Evolutionary conservation across 2,329 filamentous ascomycete genomes (phyloP), one percentile per base, ranked within the genome.

Genomic region (Pseudogymnoascus sp.): DNA sequence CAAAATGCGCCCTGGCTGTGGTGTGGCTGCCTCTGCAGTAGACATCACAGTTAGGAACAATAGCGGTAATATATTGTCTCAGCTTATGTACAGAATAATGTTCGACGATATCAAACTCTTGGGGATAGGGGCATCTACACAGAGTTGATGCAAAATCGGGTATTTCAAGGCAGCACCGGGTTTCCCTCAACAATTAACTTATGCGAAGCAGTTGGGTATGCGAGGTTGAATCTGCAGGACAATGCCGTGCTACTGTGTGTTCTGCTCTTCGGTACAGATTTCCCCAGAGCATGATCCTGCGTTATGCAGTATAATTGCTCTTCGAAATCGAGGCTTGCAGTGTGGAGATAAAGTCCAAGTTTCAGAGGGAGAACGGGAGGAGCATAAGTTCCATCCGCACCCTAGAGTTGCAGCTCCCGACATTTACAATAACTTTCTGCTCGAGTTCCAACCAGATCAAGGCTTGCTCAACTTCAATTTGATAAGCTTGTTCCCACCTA

Each of bases 121-220:
- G 10, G 68, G 68, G 68, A 70, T 59, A 67, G 68, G 12, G 68
- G 67, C 6, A 67, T 69, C 23, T 89, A 90, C 68, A 86, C 83
- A 56, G 85, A 90, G 67, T 71, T 90, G 60, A 80, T 90, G 60
- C 80, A 79, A 58, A 90, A 90, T 71, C 79, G 85, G 56, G 86
- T 85, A 9, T 89, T 90, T 67, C 86, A 90, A 70, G 71, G 73
- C 18, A 65, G 67, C 13, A 56, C 58, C 13, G 63, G 10, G 70
- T 83, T 26, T 72, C 77, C 34, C 71, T 84, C 34, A 74, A 79
- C 63, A 73, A 76, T 59, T 73, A 65, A 77, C 73, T 59, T 67
- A 19, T 70, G 66, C 66, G 52, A 34, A 4, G 55, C 65, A n/a
- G 35, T 67, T 38, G 66, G 67, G 8, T 61, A 39, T 41, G 63